These are phyloP conservation scores for Erucastrum elatum DNA, from an alignment of 345 rosid genomes.

Conservation along the genomic window DNA sequence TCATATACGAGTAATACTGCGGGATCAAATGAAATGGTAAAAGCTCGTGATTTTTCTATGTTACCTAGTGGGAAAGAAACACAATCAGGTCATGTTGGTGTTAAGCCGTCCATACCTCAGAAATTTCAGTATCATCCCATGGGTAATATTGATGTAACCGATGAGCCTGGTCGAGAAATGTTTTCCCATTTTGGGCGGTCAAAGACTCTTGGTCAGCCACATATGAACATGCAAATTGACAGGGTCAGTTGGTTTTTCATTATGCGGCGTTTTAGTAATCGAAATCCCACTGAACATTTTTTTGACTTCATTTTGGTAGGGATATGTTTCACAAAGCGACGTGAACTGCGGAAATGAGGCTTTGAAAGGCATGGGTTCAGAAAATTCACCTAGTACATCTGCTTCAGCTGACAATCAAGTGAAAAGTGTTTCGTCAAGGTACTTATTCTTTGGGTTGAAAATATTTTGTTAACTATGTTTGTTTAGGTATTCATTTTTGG, in stretches of 20 bases:
- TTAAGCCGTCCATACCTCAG: constrained; percentile 50
- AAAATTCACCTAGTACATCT: constrained; percentile 45
- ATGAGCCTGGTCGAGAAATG: constrained; percentile 46
- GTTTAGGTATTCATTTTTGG: no score
- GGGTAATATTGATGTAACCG: constrained; percentile 68
- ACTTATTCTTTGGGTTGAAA: constrained; percentile 27
- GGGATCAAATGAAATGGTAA: constrained; percentile 47
- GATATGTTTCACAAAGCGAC: constrained; percentile 45
- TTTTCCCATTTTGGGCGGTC: constrained; percentile 45
- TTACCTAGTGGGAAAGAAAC: neutral
- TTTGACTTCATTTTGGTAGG: constrained; percentile 40
- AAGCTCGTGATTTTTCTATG: constrained; percentile 45
- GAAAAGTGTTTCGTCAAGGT: constrained; percentile 56
- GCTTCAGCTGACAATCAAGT: constrained; percentile 44
- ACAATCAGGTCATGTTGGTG: constrained; percentile 41
- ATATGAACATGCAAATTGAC: constrained; percentile 47
- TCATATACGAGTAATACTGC: constrained; percentile 49
- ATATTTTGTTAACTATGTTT: neutral
- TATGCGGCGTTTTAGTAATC: neutral
- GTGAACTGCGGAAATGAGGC: constrained; percentile 41
- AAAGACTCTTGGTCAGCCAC: constrained; percentile 43
- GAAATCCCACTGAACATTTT: constrained; percentile 14
- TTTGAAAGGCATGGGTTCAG: constrained; percentile 45
- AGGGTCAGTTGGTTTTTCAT: constrained; percentile 48
- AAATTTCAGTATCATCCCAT: constrained; percentile 95